A percentile compares a stretch with the other conserved stretches of the same genome.
Evolutionary conservation across 2,329 filamentous ascomycete species (phyloP).

Genomic region (Claviceps capensis): DNA sequence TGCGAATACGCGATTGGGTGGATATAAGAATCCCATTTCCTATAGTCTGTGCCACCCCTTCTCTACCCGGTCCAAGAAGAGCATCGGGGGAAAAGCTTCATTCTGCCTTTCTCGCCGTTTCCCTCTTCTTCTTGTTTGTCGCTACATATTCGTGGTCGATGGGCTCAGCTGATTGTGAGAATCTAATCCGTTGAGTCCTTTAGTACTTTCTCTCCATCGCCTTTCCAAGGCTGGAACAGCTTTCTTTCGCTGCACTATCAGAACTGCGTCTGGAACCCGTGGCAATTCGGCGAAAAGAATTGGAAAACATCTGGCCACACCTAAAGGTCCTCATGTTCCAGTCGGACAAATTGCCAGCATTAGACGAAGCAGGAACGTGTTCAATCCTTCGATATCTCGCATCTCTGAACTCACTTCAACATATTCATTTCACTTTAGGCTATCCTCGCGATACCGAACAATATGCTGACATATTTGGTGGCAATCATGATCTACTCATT

Average conservation of each 20-base stretch:
- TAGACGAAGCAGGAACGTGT: too few relatives aligned
- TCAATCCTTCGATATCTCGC: constrained; percentile 12
- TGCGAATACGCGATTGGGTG: constrained; percentile 12
- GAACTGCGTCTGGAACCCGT: too few relatives aligned
- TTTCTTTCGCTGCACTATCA: too few relatives aligned
- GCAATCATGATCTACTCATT: neutral
- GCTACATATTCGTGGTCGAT: too few relatives aligned
- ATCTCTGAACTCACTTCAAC: constrained; percentile 15
- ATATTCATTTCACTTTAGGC: constrained; percentile 16
- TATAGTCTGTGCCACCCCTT: constrained; percentile 2
- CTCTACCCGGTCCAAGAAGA: neutral
- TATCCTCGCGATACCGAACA: too few relatives aligned
- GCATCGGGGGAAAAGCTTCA: too few relatives aligned
- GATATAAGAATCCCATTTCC: constrained; percentile 1
- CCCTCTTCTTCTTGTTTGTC: too few relatives aligned
- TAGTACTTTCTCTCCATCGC: constrained; percentile 11
- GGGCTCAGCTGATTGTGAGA: too few relatives aligned
- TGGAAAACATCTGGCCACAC: constrained; percentile 4
- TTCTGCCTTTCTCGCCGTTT: too few relatives aligned
- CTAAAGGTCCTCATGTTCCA: constrained; percentile 11
- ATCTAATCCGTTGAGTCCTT: neutral
- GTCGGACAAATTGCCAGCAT: neutral
- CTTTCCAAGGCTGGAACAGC: constrained; percentile 6
- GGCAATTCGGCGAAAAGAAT: constrained; percentile 5
- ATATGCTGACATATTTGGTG: constrained; percentile 9